Conservation (phyloP, 441 rosid genomes). For the Viola pubescens region DNA sequence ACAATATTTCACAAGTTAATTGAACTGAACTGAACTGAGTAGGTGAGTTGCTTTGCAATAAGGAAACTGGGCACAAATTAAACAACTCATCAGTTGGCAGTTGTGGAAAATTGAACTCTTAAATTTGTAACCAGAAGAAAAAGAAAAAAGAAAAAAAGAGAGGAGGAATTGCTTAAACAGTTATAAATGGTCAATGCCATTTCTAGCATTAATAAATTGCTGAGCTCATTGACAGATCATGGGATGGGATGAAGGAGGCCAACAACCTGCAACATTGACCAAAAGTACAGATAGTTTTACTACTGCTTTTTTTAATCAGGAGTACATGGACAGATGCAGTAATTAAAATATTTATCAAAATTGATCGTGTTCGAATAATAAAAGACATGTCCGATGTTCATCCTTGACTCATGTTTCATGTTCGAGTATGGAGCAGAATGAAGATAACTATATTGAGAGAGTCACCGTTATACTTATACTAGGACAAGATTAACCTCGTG, state of each 20-base stretch:
- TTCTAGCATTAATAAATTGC: conserved; percentile 9
- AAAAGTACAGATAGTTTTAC: neutral
- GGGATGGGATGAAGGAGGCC: conserved; percentile 7
- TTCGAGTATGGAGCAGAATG: too few relatives aligned
- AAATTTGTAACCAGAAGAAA: neutral
- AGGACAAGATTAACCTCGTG: too few relatives aligned
- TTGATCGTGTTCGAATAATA: too few relatives aligned
- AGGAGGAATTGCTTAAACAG: conserved; percentile 1
- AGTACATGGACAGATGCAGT: neutral
- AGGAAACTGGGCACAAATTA: conserved; percentile 13
- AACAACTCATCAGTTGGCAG: conserved; percentile 9
- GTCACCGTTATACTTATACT: too few relatives aligned
- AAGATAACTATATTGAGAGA: too few relatives aligned
- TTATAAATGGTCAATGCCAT: conserved; percentile 3
- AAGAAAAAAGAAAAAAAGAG: too few relatives aligned
- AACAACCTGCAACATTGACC: conserved; percentile 7
- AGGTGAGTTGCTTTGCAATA: conserved; percentile 16
- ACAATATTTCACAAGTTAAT: too few relatives aligned
- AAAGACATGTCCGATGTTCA: too few relatives aligned
- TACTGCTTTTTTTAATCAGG: too few relatives aligned
- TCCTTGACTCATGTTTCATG: too few relatives aligned
- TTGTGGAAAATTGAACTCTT: conserved; percentile 5
- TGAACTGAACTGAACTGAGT: conserved; percentile 3
- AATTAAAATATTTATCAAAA: too few relatives aligned
- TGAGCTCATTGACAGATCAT: conserved; percentile 17